phyloP scores from a whole-genome alignment of 1,284 basidiomycete genomes.

The Boletus coffeatus region DNA sequence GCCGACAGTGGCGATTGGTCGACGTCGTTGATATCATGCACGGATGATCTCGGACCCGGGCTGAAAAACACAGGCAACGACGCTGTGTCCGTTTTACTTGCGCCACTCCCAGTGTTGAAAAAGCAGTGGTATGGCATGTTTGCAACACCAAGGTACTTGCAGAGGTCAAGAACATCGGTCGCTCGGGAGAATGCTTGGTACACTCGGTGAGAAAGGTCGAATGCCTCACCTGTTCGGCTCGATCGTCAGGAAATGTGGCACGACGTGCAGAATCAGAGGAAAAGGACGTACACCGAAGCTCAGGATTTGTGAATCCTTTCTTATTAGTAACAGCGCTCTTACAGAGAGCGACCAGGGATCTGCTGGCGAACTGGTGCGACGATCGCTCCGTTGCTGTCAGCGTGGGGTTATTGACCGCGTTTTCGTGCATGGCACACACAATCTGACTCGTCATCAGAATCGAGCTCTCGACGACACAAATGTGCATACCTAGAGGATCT shows the following conservation, averaged over 20 bases:
- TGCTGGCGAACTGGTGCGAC: slow-evolving; percentile 9
- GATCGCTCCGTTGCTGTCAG: slow-evolving; percentile 11
- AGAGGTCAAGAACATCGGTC: slow-evolving; percentile 5
- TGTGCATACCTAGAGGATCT: slow-evolving; percentile 19
- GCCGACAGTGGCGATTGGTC: background rate
- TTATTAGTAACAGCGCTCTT: slow-evolving; percentile 1
- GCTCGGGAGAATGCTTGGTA: slow-evolving; percentile 6
- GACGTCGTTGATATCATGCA: background rate
- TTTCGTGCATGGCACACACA: slow-evolving; percentile 25
- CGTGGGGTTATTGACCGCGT: slow-evolving; percentile 12
- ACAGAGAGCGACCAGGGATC: slow-evolving; percentile 13
- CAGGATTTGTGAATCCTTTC: background rate
- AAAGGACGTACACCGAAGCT: slow-evolving; percentile 16
- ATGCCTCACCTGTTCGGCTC: slow-evolving; percentile 12
- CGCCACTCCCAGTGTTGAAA: background rate
- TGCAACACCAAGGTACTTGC: slow-evolving; percentile 2
- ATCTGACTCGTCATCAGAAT: slow-evolving; percentile 12
- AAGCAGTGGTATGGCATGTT: background rate
- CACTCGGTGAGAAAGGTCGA: slow-evolving; percentile 5
- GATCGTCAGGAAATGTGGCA: slow-evolving; percentile 1
- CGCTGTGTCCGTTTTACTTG: background rate
- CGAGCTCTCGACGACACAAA: background rate
- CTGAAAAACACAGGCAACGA: background rate
- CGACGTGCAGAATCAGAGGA: background rate
- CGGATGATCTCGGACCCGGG: background rate